Evolutionary conservation across 2,329 filamentous ascomycete genomes (phyloP).

Genomic region (Cordyceps militaris): DNA sequence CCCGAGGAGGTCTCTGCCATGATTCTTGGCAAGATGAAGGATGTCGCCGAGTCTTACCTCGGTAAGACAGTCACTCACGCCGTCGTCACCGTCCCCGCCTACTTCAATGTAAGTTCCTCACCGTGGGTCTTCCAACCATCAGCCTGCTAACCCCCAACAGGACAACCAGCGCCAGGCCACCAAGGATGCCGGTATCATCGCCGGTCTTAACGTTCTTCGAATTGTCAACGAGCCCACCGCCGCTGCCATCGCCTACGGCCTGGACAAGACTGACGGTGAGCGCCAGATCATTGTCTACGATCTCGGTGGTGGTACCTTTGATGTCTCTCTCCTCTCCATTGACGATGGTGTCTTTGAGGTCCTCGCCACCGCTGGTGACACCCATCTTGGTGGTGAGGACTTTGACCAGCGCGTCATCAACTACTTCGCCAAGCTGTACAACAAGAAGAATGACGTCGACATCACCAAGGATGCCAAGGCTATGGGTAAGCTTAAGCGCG

Average conservation of each 20-base stretch:
- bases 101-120: slow-evolving; percentile 64
- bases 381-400: slow-evolving; percentile 96
- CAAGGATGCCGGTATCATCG: slow-evolving; percentile 89
- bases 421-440: slow-evolving; percentile 94
- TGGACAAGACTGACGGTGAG: slow-evolving; percentile 78
- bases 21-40: slow-evolving; percentile 80
- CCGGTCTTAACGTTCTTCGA: slow-evolving; percentile 89
- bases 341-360: slow-evolving; percentile 93
- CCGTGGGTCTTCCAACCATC: background rate
- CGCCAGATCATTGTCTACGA: slow-evolving; percentile 90
- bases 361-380: slow-evolving; percentile 90
- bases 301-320: slow-evolving; percentile 89
- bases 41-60: slow-evolving; percentile 70
- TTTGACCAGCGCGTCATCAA: slow-evolving; percentile 97
- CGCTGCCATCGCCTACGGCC: slow-evolving; percentile 88
- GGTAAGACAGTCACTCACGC: slow-evolving; percentile 80
- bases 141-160: slow-evolving; percentile 23
- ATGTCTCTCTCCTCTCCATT: slow-evolving; percentile 88
- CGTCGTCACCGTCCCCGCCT: slow-evolving; percentile 90
- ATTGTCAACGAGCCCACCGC: slow-evolving; percentile 96
- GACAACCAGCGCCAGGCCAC: slow-evolving; percentile 95
- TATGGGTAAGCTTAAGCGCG: slow-evolving; percentile 99
- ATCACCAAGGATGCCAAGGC: slow-evolving; percentile 92
- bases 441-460: slow-evolving; percentile 94
- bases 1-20: slow-evolving; percentile 77